Evolutionary conservation across 2,329 filamentous ascomycete genomes (phyloP).

Genomic region (Colletotrichum horii): DNA sequence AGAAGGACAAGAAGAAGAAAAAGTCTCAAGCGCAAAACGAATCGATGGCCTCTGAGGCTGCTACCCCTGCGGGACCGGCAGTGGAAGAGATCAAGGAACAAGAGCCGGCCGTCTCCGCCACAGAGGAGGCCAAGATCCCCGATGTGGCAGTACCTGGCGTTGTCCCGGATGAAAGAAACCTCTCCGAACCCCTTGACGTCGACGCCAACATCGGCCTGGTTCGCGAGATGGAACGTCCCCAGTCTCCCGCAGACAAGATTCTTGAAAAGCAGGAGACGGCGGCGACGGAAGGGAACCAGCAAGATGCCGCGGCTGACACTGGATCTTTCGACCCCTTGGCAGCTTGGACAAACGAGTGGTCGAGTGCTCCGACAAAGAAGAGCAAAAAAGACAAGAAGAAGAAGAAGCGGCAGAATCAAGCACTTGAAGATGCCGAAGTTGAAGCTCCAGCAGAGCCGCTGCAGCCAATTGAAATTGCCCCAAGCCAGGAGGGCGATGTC

Average conservation of each 20-base stretch:
- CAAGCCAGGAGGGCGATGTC: neutral
- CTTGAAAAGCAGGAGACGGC: neutral
- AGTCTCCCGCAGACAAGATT: neutral
- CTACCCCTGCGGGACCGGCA: neutral
- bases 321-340: neutral
- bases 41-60: neutral
- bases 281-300: neutral
- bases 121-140: neutral
- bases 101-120: slow-evolving; percentile 18
- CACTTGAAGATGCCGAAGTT: neutral
- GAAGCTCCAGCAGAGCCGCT: neutral
- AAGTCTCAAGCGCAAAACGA: neutral
- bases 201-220: neutral
- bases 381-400: slow-evolving; percentile 42
- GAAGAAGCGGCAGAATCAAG: slow-evolving; percentile 29
- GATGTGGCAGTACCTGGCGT: neutral
- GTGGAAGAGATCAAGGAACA: slow-evolving; percentile 26
- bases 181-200: neutral
- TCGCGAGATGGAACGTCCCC: neutral
- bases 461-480: neutral
- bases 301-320: neutral
- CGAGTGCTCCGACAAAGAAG: slow-evolving; percentile 25
- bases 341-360: neutral
- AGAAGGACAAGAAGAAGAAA: slow-evolving; percentile 39
- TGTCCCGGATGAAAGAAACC: slow-evolving; percentile 6